These are phyloP conservation scores for Claviceps pusilla DNA, from an alignment of 2,329 filamentous ascomycete species.

Conservation along the genomic window DNA sequence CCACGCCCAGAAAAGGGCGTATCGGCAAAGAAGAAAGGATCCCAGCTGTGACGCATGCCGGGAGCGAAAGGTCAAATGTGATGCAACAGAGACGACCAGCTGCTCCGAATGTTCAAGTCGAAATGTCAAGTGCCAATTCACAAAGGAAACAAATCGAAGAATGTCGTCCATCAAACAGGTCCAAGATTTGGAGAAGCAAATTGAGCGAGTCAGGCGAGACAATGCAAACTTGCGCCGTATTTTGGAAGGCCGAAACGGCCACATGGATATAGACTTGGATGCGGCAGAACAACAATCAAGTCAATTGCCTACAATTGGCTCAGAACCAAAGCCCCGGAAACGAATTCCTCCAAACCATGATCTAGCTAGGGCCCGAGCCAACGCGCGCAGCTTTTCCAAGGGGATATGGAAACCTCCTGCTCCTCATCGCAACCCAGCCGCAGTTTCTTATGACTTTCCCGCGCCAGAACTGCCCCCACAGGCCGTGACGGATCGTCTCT, in stretches of 20 bases:
- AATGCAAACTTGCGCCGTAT: conserved; percentile 59
- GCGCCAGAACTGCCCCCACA: conserved; percentile 56
- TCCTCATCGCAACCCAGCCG: conserved; percentile 41
- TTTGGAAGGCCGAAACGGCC: conserved; percentile 35
- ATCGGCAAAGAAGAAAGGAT: conserved; percentile 87
- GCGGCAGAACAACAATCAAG: conserved; percentile 33
- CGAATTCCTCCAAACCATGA: conserved; percentile 49
- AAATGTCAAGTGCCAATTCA: conserved; percentile 96
- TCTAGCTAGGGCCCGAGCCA: conserved; percentile 54
- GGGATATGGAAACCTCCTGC: conserved; percentile 70
- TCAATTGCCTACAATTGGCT: conserved; percentile 49
- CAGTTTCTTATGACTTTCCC: conserved; percentile 34
- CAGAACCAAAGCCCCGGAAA: conserved; percentile 48
- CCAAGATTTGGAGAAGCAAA: conserved; percentile 87
- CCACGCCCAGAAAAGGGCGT: conserved; percentile 78
- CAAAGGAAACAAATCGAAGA: conserved; percentile 92
- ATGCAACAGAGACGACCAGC: conserved; percentile 89
- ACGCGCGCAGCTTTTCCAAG: conserved; percentile 57
- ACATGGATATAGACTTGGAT: conserved; percentile 34
- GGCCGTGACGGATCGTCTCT: conserved; percentile 52
- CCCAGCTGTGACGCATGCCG: conserved; percentile 95
- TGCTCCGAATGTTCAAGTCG: conserved; percentile 95
- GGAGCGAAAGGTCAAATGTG: conserved; percentile 75
- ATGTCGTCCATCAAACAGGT: conserved; percentile 99
- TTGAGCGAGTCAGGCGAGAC: conserved; percentile 65